These are phyloP conservation scores for Saksenaea vasiformis DNA, from an alignment of 371 early-diverging fungal genomes.

Conservation along the genomic window DNA sequence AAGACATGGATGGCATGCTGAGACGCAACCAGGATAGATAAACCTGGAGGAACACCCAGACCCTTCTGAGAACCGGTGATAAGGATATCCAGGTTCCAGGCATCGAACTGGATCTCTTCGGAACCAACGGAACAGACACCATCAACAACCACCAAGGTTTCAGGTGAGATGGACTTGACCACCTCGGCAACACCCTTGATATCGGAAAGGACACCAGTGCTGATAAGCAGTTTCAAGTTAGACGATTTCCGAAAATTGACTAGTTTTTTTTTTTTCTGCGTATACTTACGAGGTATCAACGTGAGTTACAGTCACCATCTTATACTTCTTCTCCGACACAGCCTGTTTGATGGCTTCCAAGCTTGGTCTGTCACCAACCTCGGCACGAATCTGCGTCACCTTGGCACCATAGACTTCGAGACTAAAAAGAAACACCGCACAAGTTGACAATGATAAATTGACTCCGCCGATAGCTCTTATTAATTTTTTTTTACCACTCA, in stretches of 20 bases:
- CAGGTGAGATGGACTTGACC: slow-evolving; percentile 78
- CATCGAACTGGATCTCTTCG: slow-evolving; percentile 91
- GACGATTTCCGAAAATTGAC: not conserved
- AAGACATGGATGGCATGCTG: slow-evolving; percentile 72
- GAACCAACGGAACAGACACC: slow-evolving; percentile 96
- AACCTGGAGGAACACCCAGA: slow-evolving; percentile 87
- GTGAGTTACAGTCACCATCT: slow-evolving; percentile 91
- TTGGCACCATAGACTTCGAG: slow-evolving; percentile 88
- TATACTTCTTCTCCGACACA: slow-evolving; percentile 66
- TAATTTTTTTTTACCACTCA: slow-evolving; percentile 68
- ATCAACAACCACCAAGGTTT: slow-evolving; percentile 91
- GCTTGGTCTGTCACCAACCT: slow-evolving; percentile 68
- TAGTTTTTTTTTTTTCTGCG: not conserved
- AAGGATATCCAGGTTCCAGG: slow-evolving; percentile 88
- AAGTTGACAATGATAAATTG: not conserved
- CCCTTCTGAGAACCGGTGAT: slow-evolving; percentile 96
- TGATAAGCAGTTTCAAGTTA: slow-evolving; percentile 3
- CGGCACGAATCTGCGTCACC: slow-evolving; percentile 75
- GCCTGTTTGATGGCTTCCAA: slow-evolving; percentile 59
- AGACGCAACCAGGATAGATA: slow-evolving; percentile 83
- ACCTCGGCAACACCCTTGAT: slow-evolving; percentile 77
- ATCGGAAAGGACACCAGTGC: slow-evolving; percentile 87
- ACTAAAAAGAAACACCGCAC: slow-evolving; percentile 43
- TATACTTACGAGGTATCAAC: slow-evolving; percentile 88
- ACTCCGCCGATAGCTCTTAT: not conserved